These are phyloP conservation scores for Arthonia radiata DNA, from an alignment of 495 filamentous ascomycete species.

Conservation along the genomic window DNA sequence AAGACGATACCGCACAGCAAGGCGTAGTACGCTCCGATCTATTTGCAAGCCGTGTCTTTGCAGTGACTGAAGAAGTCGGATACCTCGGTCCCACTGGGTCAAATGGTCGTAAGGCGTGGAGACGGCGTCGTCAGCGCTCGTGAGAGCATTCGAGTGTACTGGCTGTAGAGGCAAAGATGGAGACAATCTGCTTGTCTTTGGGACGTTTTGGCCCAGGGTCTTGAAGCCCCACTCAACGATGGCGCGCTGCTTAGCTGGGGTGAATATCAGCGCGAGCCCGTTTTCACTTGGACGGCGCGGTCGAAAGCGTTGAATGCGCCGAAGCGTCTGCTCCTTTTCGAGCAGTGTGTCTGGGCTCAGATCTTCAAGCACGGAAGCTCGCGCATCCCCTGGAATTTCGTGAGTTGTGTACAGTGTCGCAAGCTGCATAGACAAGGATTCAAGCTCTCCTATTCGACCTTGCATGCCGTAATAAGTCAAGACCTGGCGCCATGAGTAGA, in stretches of 20 bases:
- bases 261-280: too few relatives aligned
- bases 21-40: too few relatives aligned
- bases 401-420: conserved; percentile 1
- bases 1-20: too few relatives aligned
- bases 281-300: too few relatives aligned
- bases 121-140: background rate
- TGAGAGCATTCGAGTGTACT: conserved; percentile 6
- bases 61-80: conserved; percentile 25
- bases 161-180: conserved; percentile 2
- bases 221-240: conserved; percentile 36
- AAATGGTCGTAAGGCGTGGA: background rate
- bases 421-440: conserved; percentile 5
- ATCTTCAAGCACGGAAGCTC: too few relatives aligned
- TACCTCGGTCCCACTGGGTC: conserved; percentile 20
- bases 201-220: conserved; percentile 10
- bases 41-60: conserved; percentile 22
- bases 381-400: conserved; percentile 4
- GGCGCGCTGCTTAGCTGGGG: conserved; percentile 20
- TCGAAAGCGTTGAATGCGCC: too few relatives aligned
- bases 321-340: conserved; percentile 8
- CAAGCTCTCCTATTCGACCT: conserved; percentile 17
- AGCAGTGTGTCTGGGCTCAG: too few relatives aligned
- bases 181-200: conserved; percentile 3
- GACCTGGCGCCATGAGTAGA: conserved; percentile 21
- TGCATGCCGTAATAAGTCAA: conserved; percentile 23